Conservation (phyloP, 441 rosid genomes). For the Corymbia citriodora region DNA sequence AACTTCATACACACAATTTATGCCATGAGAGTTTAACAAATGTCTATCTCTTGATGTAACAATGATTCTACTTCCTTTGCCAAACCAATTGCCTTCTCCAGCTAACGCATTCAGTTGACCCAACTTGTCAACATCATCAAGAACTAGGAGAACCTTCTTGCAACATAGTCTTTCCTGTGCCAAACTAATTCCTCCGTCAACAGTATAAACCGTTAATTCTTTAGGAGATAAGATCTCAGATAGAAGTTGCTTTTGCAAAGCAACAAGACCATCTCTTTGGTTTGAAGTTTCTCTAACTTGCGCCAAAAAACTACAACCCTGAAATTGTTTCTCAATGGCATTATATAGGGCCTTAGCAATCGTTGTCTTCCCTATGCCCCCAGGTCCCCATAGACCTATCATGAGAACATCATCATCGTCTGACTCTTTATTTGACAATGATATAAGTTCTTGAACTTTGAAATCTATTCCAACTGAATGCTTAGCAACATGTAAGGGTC, state of each 20-base stretch:
- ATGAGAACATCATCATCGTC: not conserved
- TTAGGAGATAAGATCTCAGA: fast-evolving
- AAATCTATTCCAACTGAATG: too few relatives aligned
- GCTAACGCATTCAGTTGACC: not conserved
- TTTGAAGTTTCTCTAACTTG: not conserved
- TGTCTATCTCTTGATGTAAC: not conserved
- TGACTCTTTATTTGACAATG: not conserved
- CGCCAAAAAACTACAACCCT: not conserved
- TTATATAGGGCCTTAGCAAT: not conserved
- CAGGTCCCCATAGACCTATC: not conserved
- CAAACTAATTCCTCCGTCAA: fast-evolving
- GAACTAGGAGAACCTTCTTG: not conserved
- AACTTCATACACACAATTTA: not conserved
- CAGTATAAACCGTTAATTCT: fast-evolving
- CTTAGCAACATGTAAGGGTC: fast-evolving
- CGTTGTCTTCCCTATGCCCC: fast-evolving
- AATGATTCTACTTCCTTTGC: not conserved
- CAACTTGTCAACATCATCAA: not conserved
- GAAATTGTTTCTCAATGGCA: not conserved
- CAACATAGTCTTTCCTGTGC: not conserved
- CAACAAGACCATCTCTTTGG: not conserved
- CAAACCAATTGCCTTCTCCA: not conserved
- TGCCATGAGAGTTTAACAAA: not conserved
- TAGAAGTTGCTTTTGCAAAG: not conserved
- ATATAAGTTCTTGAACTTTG: not conserved